Percentiles rank a stretch among this genome's conserved stretches.
These are phyloP conservation scores for Fusarium pilosicola DNA, from an alignment of 2,329 filamentous ascomycete genomes.

Conservation along the genomic window DNA sequence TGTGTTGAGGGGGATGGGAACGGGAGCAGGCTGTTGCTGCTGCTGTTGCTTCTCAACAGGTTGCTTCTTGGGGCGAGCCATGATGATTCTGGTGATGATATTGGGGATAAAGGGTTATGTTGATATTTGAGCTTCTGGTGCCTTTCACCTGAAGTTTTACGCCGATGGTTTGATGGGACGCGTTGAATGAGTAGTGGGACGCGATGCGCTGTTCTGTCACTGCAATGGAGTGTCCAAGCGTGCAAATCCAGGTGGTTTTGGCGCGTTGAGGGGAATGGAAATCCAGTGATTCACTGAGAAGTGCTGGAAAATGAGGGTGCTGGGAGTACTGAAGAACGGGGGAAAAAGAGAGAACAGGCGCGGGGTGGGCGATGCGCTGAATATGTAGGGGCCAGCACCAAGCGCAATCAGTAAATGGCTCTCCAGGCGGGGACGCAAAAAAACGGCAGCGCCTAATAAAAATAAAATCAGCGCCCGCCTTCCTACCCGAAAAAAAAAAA, in stretches of 20 bases:
- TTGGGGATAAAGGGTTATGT: background rate
- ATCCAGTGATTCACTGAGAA: slow-evolving; percentile 31
- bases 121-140: background rate
- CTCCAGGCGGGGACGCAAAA: slow-evolving; percentile 32
- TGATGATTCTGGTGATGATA: slow-evolving; percentile 36
- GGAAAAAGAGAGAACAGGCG: slow-evolving; percentile 45
- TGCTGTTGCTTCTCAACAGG: slow-evolving; percentile 45
- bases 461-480: slow-evolving; percentile 24
- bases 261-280: slow-evolving; percentile 35
- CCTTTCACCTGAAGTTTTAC: slow-evolving; percentile 16
- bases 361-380: slow-evolving; percentile 49
- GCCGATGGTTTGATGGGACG: slow-evolving; percentile 16
- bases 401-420: slow-evolving; percentile 48
- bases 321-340: slow-evolving; percentile 46
- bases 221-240: slow-evolving; percentile 39
- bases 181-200: slow-evolving; percentile 28
- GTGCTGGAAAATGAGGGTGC: slow-evolving; percentile 42
- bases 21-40: slow-evolving; percentile 48
- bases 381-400: slow-evolving; percentile 49
- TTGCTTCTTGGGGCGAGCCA: slow-evolving; percentile 60
- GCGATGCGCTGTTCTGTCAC: slow-evolving; percentile 31
- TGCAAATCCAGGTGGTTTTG: slow-evolving; percentile 43
- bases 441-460: slow-evolving; percentile 32
- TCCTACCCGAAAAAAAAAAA: slow-evolving; percentile 34
- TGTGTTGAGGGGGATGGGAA: slow-evolving; percentile 43